Evolutionary conservation across 2,329 filamentous ascomycete genomes (phyloP).

Genomic region (Trichoderma oligosporum): DNA sequence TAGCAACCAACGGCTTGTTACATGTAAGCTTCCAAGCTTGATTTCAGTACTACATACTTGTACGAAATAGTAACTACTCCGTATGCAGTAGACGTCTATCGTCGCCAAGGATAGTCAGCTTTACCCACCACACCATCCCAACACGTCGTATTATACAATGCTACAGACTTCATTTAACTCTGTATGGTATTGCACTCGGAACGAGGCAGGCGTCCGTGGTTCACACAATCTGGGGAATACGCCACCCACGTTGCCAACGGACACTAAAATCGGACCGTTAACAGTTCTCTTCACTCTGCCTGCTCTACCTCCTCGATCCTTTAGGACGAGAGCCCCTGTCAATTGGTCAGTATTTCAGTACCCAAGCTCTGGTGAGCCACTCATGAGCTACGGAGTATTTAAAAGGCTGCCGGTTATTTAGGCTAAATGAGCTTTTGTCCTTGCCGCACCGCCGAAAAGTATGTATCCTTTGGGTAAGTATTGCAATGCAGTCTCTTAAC

Average conservation of each 20-base stretch:
- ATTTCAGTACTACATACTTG: neutral
- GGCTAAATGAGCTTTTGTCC: slow-evolving; percentile 16
- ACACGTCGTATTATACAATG: too few relatives aligned
- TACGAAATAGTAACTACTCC: neutral
- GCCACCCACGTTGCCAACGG: slow-evolving; percentile 7
- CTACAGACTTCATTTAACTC: neutral
- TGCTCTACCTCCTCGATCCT: slow-evolving; percentile 7
- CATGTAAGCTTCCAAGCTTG: neutral
- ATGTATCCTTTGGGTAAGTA: neutral
- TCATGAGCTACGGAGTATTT: slow-evolving; percentile 16
- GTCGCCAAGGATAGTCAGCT: neutral
- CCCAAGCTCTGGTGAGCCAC: slow-evolving; percentile 9
- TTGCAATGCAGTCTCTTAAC: neutral
- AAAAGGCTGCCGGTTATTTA: slow-evolving; percentile 10
- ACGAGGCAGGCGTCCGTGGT: neutral
- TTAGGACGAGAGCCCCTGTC: slow-evolving; percentile 11
- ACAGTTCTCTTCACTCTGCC: neutral
- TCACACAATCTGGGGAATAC: neutral
- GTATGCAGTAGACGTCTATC: neutral
- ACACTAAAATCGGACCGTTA: slow-evolving; percentile 15
- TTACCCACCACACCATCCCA: neutral
- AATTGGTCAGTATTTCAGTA: slow-evolving; percentile 1
- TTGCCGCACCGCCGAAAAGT: slow-evolving; percentile 11
- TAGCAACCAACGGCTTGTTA: neutral
- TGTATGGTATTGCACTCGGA: neutral